Conservation (phyloP, 78 protist genomes). For the Capsaspora owczarzaki region DNA sequence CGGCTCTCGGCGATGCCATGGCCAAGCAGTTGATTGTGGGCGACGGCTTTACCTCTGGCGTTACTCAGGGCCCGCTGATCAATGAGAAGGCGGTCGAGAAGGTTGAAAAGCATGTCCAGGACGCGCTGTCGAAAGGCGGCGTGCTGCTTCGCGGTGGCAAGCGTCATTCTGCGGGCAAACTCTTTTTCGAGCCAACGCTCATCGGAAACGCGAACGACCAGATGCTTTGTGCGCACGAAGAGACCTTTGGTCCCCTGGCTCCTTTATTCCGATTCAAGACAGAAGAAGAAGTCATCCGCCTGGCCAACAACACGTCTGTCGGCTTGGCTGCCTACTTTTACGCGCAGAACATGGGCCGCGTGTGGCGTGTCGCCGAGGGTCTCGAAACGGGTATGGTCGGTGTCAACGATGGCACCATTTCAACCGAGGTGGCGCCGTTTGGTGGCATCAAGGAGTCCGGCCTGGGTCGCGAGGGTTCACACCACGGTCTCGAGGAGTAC, state of each 20-base stretch:
- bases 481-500: constrained; percentile 26
- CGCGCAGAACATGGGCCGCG: constrained; percentile 19
- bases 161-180: background rate
- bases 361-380: constrained; percentile 35
- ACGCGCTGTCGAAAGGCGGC: constrained; percentile 29
- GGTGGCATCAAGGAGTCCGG: constrained; percentile 51
- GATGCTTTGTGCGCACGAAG: constrained; percentile 2
- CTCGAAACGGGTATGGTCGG: constrained; percentile 46
- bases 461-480: constrained; percentile 45
- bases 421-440: constrained; percentile 42
- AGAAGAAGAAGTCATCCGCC: constrained; percentile 29
- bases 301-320: constrained; percentile 27
- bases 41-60: constrained; percentile 10
- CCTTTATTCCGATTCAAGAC: constrained; percentile 4
- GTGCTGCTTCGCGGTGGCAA: background rate
- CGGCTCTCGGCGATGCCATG: background rate
- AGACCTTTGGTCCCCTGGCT: constrained; percentile 44
- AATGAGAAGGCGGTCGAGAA: constrained; percentile 17
- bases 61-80: constrained; percentile 43
- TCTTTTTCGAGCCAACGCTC: constrained; percentile 21
- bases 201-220: background rate
- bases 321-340: constrained; percentile 39
- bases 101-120: constrained; percentile 12
- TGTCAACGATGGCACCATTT: constrained; percentile 38
- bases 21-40: background rate